Conservation (phyloP, 2,329 filamentous ascomycete genomes). For the Raffaelea deltoideospora region DNA sequence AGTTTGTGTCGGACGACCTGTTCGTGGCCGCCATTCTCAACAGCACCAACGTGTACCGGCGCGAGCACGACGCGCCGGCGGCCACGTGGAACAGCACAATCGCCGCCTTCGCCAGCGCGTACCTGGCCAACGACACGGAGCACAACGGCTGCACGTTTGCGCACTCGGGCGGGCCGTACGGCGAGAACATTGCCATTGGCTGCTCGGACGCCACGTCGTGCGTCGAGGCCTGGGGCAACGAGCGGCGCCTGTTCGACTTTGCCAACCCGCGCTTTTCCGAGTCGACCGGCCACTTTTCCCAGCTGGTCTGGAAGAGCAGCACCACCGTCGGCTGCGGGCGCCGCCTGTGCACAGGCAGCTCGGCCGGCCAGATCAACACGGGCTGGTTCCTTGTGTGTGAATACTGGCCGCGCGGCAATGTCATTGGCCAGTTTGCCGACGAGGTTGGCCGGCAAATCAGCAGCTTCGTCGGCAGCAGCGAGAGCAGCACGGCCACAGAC, state of each 20-base stretch:
- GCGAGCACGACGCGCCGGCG: conserved; percentile 41
- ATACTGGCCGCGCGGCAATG: conserved; percentile 53
- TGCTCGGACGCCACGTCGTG: conserved; percentile 39
- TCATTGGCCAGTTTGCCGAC: conserved; percentile 35
- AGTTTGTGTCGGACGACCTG: conserved; percentile 17
- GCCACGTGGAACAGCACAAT: conserved; percentile 53
- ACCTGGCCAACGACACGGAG: conserved; percentile 21
- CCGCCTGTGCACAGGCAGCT: conserved; percentile 21
- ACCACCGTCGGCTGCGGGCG: conserved; percentile 41
- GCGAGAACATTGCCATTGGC: conserved; percentile 61
- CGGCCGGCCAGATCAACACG: conserved; percentile 8
- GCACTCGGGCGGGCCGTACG: conserved; percentile 48
- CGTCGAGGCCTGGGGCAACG: conserved; percentile 52
- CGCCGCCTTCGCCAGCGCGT: conserved; percentile 36
- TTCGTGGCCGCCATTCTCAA: conserved; percentile 44
- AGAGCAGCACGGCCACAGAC: neutral
- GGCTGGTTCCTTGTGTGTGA: conserved; percentile 58
- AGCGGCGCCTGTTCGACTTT: conserved; percentile 45
- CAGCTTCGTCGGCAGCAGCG: conserved; percentile 3
- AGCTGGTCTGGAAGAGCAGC: conserved; percentile 55
- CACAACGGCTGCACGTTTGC: conserved; percentile 37
- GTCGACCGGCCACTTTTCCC: conserved; percentile 55
- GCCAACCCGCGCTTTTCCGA: conserved; percentile 37
- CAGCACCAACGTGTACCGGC: conserved; percentile 51
- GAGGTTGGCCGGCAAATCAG: conserved; percentile 24